Base-by-base conservation (phyloP, 1,139 yeast species). In the Magnusiomyces suaveolens region DNA sequence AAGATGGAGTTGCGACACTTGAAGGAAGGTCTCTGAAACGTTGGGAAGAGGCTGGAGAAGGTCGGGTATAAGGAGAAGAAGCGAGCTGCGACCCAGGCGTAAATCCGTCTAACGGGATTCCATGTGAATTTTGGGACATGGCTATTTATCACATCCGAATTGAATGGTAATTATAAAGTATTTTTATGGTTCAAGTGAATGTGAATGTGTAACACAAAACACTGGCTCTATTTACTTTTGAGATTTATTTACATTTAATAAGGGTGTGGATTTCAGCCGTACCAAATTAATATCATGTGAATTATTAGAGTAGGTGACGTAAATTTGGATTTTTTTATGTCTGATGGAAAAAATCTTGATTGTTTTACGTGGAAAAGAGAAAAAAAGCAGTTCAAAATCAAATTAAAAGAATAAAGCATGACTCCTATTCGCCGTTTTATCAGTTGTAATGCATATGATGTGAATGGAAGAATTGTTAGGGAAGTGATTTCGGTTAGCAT, bases 1-100 rank as follows among this genome's bases (percentile, higher is more conserved):
- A 41, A 8, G 23, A 20, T 20, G 44, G 44, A n/a, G 23, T 21
- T 18, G 44, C 44, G 6, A 41, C 33, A 26, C 51, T 49, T 24
- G 51, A 25, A 14, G 51, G 51, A 38, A 49, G 46, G 23, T 49
- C 33, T 49, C 32, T 21, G 26, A 41, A 49, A 8, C 51, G 46
- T n/a, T 41, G 33, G 10, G 46, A 49, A n/a, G 18, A 18, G 2
- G 46, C 51, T 23, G 44, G 46, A 24, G 51, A 49, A 20, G 51
- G 46, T 25, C 46, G 24, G 14, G 46, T 43, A 21, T 26, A 43
- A 26, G 46, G 39, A 20, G 36, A 49, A 1, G 51, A 49, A n/a
- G 43, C 32, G 18, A 38, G n/a, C 20, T 23, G 43, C 14, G 48
- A 46, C 4, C 24, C 24, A 26, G 48, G 48, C 20, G 48, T 46